phyloP scores from a whole-genome alignment of 208 protist genomes.

The Trypanosoma lewisi region DNA sequence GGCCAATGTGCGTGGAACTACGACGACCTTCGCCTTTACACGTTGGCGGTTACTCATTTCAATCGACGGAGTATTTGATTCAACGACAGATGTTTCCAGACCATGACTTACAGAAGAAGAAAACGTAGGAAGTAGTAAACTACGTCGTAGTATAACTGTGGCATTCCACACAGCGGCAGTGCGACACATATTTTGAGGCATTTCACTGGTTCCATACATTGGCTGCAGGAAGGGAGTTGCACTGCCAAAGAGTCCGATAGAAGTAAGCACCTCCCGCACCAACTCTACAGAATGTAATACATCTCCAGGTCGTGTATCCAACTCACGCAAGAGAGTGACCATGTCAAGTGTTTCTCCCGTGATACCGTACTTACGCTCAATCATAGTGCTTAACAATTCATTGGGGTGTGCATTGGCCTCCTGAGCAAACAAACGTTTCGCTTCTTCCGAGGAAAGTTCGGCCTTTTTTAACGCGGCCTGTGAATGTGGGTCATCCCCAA shows the following conservation, averaged over 20 bases:
- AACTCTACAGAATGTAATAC: conserved; percentile 40
- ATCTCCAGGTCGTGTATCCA: conserved; percentile 29
- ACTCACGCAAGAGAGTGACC: conserved; percentile 61
- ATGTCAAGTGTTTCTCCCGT: conserved; percentile 41
- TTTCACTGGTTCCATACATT: conserved; percentile 77
- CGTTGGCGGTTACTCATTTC: conserved; percentile 81
- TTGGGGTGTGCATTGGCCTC: conserved; percentile 16
- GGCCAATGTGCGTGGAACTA: conserved; percentile 37
- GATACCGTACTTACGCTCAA: conserved; percentile 53
- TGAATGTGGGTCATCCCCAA: conserved; percentile 39
- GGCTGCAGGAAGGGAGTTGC: conserved; percentile 76
- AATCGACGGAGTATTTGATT: conserved; percentile 34
- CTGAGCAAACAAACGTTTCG: conserved; percentile 15
- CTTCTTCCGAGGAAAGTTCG: conserved; percentile 23
- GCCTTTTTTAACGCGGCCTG: neutral
- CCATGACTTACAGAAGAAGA: too few species aligned
- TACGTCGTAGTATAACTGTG: conserved; percentile 72
- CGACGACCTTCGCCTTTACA: conserved; percentile 54
- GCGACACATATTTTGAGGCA: conserved; percentile 87
- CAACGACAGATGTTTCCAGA: conserved; percentile 17
- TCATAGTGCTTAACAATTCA: conserved; percentile 39
- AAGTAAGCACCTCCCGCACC: conserved; percentile 63
- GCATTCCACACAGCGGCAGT: conserved; percentile 83
- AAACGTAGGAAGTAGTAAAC: conserved; percentile 33
- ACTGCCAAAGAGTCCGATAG: conserved; percentile 72